These are phyloP conservation scores for Trypanosomatidae sp. DNA, from an alignment of 208 protist genomes.

Conservation along the genomic window DNA sequence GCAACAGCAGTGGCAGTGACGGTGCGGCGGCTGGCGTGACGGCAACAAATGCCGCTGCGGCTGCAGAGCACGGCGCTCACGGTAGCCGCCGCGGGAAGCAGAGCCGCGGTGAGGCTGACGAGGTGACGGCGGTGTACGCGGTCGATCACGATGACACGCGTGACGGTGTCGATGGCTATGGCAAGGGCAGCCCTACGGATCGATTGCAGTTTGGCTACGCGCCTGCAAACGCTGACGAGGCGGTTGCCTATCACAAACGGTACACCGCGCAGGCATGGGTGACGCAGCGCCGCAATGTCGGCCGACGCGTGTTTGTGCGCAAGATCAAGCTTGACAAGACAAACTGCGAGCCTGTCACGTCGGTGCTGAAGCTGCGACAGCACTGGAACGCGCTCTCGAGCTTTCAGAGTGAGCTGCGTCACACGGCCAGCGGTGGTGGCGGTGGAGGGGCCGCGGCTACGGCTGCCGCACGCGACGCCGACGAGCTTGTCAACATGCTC, in stretches of 20 bases:
- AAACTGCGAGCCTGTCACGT: conserved; percentile 64
- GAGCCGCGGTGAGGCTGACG: no score
- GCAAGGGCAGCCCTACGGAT: conserved; percentile 61
- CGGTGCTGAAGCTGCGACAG: conserved; percentile 59
- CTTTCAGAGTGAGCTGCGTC: conserved; percentile 31
- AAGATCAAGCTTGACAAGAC: conserved; percentile 22
- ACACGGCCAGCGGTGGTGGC: no score
- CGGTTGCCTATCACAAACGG: conserved; percentile 51
- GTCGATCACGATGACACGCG: no score
- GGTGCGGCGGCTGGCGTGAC: conserved; percentile 19
- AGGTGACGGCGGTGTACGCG: no score
- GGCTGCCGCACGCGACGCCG: conserved; percentile 19
- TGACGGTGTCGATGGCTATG: conserved; percentile 40
- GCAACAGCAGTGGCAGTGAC: no score
- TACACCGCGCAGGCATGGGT: conserved; percentile 34
- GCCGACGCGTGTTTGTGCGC: conserved; percentile 18
- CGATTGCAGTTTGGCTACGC: conserved; percentile 81
- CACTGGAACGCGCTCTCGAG: conserved; percentile 49
- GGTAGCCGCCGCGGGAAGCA: neutral
- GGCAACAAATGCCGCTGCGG: conserved; percentile 15
- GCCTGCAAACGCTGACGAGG: conserved; percentile 51
- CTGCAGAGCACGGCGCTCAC: neutral
- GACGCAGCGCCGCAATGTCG: conserved; percentile 12
- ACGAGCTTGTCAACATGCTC: conserved; percentile 57
- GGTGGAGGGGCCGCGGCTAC: no score